Base-by-base conservation (phyloP, 371 early-diverging fungal genomes). In the Circinella umbellata region DNA sequence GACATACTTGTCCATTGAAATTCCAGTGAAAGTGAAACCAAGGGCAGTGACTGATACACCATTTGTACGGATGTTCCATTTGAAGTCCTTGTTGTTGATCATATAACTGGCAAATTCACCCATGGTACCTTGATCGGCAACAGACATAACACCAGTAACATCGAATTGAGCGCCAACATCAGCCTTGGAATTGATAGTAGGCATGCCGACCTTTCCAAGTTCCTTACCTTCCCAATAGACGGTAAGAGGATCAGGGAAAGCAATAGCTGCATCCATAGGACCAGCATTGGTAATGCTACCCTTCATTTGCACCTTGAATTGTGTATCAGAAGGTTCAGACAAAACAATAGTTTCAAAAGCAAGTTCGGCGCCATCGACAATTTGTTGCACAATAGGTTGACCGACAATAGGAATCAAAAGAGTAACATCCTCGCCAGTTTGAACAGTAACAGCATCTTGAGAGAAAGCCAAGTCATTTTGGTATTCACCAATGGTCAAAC, bases 251-350 rank as follows among this genome's bases (percentile, higher is more conserved):
- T 64, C 72, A 37, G 87, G 86, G 81, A 90, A 90, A 14, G 73
- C 57, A 64, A 90, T 88, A 0, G 75, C 70, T 13, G 89, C 90
- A 60, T 74, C 79, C 73, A 90, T 77, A 15, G 84, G 85, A 59
- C 90, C 90, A n/a, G 90, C 87, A 39, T 84, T 73, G 27, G 79
- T 70, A 72, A 88, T 85, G 8, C 74, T 61, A 48, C 90, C 90
- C 53, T 68, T 63, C 79, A 86, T 81, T 46, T 76, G 76, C 27
- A 87, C 78, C 55, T 78, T 83, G 79, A 87, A 86, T 34, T 67
- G 68, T 20, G 70, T 67, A n/a, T 85, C 78, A 4, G 82, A 76
- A 27, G 84, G 77, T 34, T 79, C 74, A 4, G 87, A 85, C 69
- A 90, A 75, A 37, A 73, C 51, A 37, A 81, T 70, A 14, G 84